These are phyloP conservation scores for Berkeleyomyces basicola DNA, from an alignment of 2,329 filamentous ascomycete species.

Conservation along the genomic window DNA sequence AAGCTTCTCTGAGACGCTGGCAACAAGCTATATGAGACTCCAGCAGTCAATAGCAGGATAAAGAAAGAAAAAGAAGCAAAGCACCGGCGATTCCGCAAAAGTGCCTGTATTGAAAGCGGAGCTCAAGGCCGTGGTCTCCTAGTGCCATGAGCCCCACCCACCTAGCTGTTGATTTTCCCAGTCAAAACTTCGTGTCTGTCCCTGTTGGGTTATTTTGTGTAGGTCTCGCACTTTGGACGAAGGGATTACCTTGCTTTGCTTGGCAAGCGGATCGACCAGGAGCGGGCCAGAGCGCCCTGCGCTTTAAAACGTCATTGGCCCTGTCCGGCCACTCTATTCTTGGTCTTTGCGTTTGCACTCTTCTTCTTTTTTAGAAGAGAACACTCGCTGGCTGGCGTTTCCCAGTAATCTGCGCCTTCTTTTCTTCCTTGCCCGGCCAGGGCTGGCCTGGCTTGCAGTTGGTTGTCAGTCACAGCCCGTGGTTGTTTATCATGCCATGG, in stretches of 20 bases:
- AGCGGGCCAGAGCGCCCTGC: not conserved
- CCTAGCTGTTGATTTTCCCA: not conserved
- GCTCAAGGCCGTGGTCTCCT: not conserved
- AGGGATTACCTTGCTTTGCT: not conserved
- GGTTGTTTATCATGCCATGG: too few species aligned
- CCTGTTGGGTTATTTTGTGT: not conserved
- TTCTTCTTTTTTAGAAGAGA: not conserved
- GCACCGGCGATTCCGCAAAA: not conserved
- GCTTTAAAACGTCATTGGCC: constrained; percentile 2
- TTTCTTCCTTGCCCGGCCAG: not conserved
- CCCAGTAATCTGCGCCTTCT: not conserved
- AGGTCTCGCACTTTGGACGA: not conserved
- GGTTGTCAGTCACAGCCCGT: too few species aligned
- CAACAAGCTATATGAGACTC: not conserved
- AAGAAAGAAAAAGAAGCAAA: constrained; percentile 5
- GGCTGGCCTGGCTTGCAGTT: not conserved
- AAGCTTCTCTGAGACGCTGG: not conserved
- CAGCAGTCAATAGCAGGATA: not conserved
- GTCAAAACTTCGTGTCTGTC: not conserved
- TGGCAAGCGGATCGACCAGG: not conserved
- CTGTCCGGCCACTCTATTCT: not conserved
- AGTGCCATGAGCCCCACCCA: not conserved
- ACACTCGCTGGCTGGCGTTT: not conserved
- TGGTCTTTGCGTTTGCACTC: not conserved
- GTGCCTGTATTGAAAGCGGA: not conserved